A percentile compares a stretch with the other conserved stretches of the same genome.
Conservation (phyloP, 192 early-diverging fungal species). For the Dissophora ornata region DNA sequence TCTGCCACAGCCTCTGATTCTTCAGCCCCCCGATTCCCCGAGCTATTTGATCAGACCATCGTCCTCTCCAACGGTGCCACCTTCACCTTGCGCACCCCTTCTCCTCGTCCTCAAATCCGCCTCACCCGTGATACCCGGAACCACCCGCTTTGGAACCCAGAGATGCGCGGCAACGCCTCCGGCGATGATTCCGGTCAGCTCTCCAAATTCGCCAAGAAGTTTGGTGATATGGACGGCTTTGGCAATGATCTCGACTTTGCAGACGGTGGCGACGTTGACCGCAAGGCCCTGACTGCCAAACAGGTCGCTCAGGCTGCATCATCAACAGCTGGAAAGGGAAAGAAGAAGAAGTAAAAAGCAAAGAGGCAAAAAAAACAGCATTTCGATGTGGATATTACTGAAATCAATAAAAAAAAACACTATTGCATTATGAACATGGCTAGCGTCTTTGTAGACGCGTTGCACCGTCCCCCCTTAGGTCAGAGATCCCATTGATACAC, state of each 20-base stretch:
- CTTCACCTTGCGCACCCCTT: slow-evolving; percentile 83
- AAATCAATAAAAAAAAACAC: too few relatives aligned
- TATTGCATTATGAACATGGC: too few relatives aligned
- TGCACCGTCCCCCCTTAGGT: too few relatives aligned
- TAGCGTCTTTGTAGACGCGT: too few relatives aligned
- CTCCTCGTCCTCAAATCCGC: slow-evolving; percentile 85
- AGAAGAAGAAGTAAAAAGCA: slow-evolving; percentile 60
- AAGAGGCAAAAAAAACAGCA: too few relatives aligned
- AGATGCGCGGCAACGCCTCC: slow-evolving; percentile 61
- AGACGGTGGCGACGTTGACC: slow-evolving; percentile 55
- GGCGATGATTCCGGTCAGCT: slow-evolving; percentile 85
- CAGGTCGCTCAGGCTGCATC: slow-evolving; percentile 38
- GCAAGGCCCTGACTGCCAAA: slow-evolving; percentile 48
- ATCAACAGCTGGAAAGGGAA: slow-evolving; percentile 32
- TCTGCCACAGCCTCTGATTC: slow-evolving; percentile 3
- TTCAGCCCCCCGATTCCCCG: slow-evolving; percentile 58
- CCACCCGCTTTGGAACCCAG: slow-evolving; percentile 94
- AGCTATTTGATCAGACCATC: slow-evolving; percentile 85
- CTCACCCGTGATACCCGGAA: slow-evolving; percentile 94
- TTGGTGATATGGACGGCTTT: slow-evolving; percentile 73
- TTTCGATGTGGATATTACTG: too few relatives aligned
- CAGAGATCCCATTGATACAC: too few relatives aligned
- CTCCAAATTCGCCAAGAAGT: slow-evolving; percentile 84
- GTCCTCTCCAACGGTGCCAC: slow-evolving; percentile 92
- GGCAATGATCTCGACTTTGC: slow-evolving; percentile 59